Conservation (phyloP, 495 filamentous ascomycete species). For the Annulohypoxylon bovei region DNA sequence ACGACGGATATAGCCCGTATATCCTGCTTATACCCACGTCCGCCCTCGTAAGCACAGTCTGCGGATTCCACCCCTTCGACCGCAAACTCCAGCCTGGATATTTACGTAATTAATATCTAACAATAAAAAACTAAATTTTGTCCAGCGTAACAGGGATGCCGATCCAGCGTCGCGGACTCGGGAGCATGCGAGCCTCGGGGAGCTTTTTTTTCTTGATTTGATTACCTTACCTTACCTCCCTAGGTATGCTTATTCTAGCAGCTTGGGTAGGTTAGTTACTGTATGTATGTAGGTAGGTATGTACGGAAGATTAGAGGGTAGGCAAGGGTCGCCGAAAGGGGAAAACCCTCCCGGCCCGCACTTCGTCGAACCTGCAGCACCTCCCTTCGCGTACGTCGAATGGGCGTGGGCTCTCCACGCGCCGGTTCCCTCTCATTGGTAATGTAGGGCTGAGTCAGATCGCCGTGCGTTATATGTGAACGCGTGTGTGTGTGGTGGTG, state of each 20-base stretch:
- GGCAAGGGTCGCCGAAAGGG: no score
- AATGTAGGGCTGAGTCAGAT: constrained; percentile 43
- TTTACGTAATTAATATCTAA: background rate
- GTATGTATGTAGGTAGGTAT: background rate
- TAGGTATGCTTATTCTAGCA: background rate
- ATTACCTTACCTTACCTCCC: background rate
- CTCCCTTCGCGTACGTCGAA: constrained; percentile 1
- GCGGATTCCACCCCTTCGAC: background rate
- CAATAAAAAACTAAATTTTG: background rate
- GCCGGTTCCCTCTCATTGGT: constrained; percentile 32
- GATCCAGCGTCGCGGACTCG: constrained; percentile 34
- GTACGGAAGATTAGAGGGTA: no score
- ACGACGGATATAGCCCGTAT: constrained; percentile 1
- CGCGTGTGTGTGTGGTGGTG: background rate
- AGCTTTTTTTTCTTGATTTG: background rate
- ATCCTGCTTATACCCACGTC: background rate
- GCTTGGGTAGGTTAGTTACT: background rate
- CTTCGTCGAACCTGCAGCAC: no score
- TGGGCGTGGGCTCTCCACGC: constrained; percentile 8
- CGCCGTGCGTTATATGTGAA: constrained; percentile 3
- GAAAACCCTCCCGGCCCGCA: no score
- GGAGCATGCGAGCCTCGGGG: constrained; percentile 1
- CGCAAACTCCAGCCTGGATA: background rate
- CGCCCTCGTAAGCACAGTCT: background rate
- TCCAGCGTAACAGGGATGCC: constrained; percentile 19